Percentiles rank a stretch among this genome's conserved stretches.
Conservation (phyloP, 768 basidiomycete species). For the Macrolepiota fuliginosa region DNA sequence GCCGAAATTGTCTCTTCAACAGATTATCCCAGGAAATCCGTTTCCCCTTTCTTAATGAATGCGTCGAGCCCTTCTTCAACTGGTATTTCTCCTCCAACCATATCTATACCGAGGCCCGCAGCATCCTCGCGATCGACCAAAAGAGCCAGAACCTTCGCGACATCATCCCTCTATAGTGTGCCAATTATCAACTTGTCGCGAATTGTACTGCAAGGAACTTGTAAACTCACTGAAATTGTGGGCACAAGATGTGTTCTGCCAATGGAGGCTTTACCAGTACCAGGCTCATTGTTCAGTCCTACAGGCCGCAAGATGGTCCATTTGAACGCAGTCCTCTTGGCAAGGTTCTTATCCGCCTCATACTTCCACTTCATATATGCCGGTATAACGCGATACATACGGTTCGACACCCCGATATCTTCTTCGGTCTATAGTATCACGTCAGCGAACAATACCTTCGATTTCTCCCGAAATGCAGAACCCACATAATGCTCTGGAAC, state of each 20-base stretch:
- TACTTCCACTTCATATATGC: constrained; percentile 48
- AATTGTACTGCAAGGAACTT: neutral
- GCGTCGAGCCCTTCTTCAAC: constrained; percentile 47
- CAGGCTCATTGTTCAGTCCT: constrained; percentile 46
- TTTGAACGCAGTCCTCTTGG: constrained; percentile 50
- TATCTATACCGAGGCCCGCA: constrained; percentile 55
- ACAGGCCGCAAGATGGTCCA: constrained; percentile 72
- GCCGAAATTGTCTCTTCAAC: too few species aligned
- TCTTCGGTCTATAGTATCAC: constrained; percentile 33
- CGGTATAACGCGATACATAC: constrained; percentile 42
- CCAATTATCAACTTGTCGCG: neutral
- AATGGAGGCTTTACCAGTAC: constrained; percentile 48
- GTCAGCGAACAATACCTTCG: neutral
- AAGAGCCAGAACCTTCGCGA: constrained; percentile 46
- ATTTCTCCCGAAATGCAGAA: neutral
- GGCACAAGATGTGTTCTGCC: constrained; percentile 50
- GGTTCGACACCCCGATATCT: constrained; percentile 42
- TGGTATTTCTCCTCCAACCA: constrained; percentile 50
- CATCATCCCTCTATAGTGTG: constrained; percentile 49
- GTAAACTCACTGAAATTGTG: constrained; percentile 43
- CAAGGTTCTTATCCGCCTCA: constrained; percentile 47
- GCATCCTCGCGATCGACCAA: constrained; percentile 51
- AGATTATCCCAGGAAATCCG: constrained; percentile 34
- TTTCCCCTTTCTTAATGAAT: constrained; percentile 47
- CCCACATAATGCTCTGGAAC: constrained; percentile 52